Evolutionary conservation across 495 filamentous ascomycete genomes (phyloP).

Genomic region (Aspergillus incahuasiensis): DNA sequence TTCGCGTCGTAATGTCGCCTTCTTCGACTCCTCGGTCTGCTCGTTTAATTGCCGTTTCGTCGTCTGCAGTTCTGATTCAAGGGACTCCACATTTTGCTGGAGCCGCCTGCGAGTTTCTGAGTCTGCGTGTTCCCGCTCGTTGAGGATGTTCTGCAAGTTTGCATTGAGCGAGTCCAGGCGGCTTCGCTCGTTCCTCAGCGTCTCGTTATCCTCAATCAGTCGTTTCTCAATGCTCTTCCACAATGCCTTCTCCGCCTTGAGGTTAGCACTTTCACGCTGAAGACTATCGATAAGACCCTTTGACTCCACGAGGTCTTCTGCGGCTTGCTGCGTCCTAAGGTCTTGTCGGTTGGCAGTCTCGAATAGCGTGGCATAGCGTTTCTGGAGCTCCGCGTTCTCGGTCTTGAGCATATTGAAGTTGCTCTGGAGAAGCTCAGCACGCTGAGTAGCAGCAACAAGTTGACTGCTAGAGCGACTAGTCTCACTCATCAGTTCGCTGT

Average conservation of each 20-base stretch:
- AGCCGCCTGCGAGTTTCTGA: slow-evolving; percentile 73
- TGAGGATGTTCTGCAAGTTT: slow-evolving; percentile 78
- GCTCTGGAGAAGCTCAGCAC: slow-evolving; percentile 84
- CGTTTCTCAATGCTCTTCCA: slow-evolving; percentile 90
- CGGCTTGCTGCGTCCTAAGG: slow-evolving; percentile 79
- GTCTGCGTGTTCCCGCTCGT: slow-evolving; percentile 84
- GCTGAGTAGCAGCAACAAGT: slow-evolving; percentile 71
- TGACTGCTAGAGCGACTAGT: slow-evolving; percentile 73
- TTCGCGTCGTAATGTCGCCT: slow-evolving; percentile 72
- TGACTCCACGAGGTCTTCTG: slow-evolving; percentile 87
- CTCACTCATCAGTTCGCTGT: slow-evolving; percentile 74
- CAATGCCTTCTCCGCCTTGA: slow-evolving; percentile 86
- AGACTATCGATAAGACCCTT: slow-evolving; percentile 78
- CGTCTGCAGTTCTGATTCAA: slow-evolving; percentile 71
- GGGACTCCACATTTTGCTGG: slow-evolving; percentile 65
- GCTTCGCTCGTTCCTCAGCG: slow-evolving; percentile 72
- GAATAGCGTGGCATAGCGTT: slow-evolving; percentile 65
- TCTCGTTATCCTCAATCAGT: slow-evolving; percentile 78
- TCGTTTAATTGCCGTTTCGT: slow-evolving; percentile 81
- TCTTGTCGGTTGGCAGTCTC: slow-evolving; percentile 88
- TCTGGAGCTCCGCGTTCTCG: slow-evolving; percentile 81
- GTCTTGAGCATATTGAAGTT: slow-evolving; percentile 77
- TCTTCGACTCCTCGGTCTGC: slow-evolving; percentile 77
- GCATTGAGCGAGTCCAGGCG: slow-evolving; percentile 74
- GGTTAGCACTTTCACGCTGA: slow-evolving; percentile 83